Conservation (phyloP, 2,329 filamentous ascomycete species). For the Diaporthe sp. region DNA sequence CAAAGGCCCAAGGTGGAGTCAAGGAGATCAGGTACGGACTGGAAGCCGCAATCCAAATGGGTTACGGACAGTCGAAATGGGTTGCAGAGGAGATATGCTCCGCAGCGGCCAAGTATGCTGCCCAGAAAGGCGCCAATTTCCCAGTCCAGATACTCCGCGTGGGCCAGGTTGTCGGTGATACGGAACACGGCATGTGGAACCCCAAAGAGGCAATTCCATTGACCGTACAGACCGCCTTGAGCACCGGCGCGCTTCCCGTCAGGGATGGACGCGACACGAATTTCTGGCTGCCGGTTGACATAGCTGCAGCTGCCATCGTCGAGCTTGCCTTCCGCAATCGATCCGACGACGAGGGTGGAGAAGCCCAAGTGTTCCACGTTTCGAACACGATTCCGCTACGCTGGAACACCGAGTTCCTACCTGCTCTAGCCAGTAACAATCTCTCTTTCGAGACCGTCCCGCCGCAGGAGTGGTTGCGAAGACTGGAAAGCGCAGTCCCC, state of each 20-base stretch:
- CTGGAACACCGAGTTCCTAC: conserved; percentile 67
- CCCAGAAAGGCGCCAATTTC: conserved; percentile 47
- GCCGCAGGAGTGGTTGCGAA: conserved; percentile 59
- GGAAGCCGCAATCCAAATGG: background rate
- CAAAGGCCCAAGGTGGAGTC: background rate
- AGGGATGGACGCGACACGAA: background rate
- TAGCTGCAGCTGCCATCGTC: conserved; percentile 9
- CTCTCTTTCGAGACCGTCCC: conserved; percentile 59
- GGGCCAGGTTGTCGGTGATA: conserved; percentile 65
- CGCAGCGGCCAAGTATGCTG: conserved; percentile 5
- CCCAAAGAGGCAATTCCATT: conserved; percentile 63
- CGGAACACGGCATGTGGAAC: conserved; percentile 62
- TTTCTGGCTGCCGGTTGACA: conserved; percentile 30
- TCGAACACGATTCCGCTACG: background rate
- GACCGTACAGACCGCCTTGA: conserved; percentile 61
- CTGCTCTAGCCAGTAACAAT: conserved; percentile 59
- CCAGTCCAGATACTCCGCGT: conserved; percentile 53
- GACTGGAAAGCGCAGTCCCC: conserved; percentile 59
- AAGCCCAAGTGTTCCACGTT: conserved; percentile 18
- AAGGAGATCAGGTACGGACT: conserved; percentile 18
- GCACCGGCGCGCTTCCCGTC: conserved; percentile 60
- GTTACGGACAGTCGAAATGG: conserved; percentile 35
- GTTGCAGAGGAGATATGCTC: conserved; percentile 31
- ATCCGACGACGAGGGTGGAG: background rate
- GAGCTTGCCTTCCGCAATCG: conserved; percentile 20